Conservation (phyloP, 768 basidiomycete genomes). For the Naganishia onofrii region DNA sequence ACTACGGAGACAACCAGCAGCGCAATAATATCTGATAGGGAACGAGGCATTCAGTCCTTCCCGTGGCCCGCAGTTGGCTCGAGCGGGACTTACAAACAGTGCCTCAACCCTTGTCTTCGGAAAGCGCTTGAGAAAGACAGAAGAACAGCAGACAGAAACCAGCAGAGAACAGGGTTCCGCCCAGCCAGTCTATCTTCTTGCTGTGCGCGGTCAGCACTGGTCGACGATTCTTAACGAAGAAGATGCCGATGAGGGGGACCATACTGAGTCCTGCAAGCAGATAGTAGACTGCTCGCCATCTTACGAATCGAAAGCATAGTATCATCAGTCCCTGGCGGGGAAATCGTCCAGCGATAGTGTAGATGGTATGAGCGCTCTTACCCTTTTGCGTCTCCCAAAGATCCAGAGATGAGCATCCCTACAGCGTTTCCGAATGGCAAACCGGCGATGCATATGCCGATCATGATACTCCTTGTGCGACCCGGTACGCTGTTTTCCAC, state of each 20-base stretch:
- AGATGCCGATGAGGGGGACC: not conserved
- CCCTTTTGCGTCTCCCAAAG: not conserved
- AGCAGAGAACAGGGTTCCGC: not conserved
- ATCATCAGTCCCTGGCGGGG: too few species aligned
- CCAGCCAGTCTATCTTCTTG: not conserved
- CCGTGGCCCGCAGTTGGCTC: not conserved
- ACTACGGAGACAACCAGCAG: not conserved
- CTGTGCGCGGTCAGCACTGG: not conserved
- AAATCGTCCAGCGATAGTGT: too few species aligned
- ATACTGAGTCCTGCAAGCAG: not conserved
- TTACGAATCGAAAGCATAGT: not conserved
- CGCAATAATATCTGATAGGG: not conserved
- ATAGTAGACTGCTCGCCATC: not conserved
- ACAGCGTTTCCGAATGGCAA: conserved; percentile 12
- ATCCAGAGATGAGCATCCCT: conserved; percentile 1
- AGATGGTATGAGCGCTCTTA: too few species aligned
- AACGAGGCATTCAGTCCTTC: not conserved
- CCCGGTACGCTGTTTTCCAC: conserved; percentile 6
- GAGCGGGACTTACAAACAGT: not conserved
- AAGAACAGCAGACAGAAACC: not conserved
- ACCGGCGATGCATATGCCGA: conserved; percentile 2
- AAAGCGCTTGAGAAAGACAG: not conserved
- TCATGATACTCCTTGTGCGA: conserved; percentile 2
- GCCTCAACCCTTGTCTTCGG: not conserved
- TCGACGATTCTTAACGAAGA: not conserved